Evolutionary conservation across 371 early-diverging fungal genomes (phyloP), one percentile per base, ranked within the genome.

Genomic region (Circinella umbellata): DNA sequence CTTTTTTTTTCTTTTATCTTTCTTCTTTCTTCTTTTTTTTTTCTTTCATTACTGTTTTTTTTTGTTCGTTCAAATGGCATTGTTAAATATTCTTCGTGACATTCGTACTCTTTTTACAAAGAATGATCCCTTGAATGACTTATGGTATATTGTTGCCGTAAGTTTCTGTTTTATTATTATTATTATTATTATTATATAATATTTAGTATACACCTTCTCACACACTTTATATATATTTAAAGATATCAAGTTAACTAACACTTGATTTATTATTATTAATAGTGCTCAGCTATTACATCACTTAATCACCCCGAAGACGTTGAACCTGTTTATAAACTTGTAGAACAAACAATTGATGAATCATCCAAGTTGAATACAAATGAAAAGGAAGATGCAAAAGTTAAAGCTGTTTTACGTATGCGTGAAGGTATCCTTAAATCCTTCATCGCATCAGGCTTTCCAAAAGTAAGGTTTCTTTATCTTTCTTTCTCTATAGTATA

Each of bases 341-440:
- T 74, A 35, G 64, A 69, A 38, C 53, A 65, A 18, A 37, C 46
- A 37, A 69, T 78, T 11, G 65, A 74, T 49, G 57, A 60, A 14
- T n/a, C 66, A 5, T 11, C 34, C 57, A 61, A 53, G 7, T 14
- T 59, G 10, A 17, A 47, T 4, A 17, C 18, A 11, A 55, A 65
- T 36, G 68, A 71, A 20, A 77, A 72, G 38, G 67, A 75, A 48
- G 36, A 59, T 1, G 65, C 64, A 8, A 67, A 68, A 20, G 64
- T 75, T 5, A 55, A 70, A 9, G 73, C 73, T n/a, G 67, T 75
- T 5, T 38, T 78, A 49, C 78, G 76, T 34, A 38, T 82, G 35
- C 73, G 80, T 46, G 82, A 82, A 35, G 78, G 74, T 4, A 66
- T 79, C n/a, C 55, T 82, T 4, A 82, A 82, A 63, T 72, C 76